A percentile compares a stretch with the other conserved stretches of the same genome.
Conservation (phyloP, 1,284 basidiomycete genomes). For the Pseudozyma sp. region DNA sequence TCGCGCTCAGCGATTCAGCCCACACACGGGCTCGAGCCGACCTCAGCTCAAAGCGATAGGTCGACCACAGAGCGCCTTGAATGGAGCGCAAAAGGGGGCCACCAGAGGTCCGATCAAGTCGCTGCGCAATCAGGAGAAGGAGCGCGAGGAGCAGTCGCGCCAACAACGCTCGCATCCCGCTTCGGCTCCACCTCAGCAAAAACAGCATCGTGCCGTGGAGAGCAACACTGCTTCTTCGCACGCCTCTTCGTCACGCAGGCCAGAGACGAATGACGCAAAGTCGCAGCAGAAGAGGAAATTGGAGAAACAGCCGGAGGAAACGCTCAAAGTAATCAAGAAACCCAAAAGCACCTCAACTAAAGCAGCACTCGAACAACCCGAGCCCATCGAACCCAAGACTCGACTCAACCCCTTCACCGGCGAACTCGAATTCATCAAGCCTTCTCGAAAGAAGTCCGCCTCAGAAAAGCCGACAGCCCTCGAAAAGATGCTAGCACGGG, state of each 20-base stretch:
- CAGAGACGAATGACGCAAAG: not conserved
- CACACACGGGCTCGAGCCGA: slow-evolving; percentile 5
- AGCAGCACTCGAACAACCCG: not conserved
- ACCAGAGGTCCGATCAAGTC: slow-evolving; percentile 37
- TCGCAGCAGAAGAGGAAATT: slow-evolving; percentile 23
- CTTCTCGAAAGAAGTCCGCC: slow-evolving; percentile 1
- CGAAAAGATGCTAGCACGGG: slow-evolving; percentile 41
- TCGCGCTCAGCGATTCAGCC: slow-evolving; percentile 15
- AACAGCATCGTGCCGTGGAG: not conserved
- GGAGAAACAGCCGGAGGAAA: slow-evolving; percentile 15
- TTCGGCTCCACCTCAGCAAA: slow-evolving; percentile 4
- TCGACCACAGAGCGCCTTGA: slow-evolving; percentile 16
- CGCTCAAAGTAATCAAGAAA: slow-evolving; percentile 34
- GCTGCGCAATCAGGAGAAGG: slow-evolving; percentile 45
- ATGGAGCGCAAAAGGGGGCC: slow-evolving; percentile 20
- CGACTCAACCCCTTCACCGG: slow-evolving; percentile 48
- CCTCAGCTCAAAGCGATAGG: slow-evolving; percentile 37
- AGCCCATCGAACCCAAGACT: slow-evolving; percentile 6
- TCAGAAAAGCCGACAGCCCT: slow-evolving; percentile 39
- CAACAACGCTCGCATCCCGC: slow-evolving; percentile 7
- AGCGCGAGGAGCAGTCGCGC: slow-evolving; percentile 18
- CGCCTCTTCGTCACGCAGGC: slow-evolving; percentile 1
- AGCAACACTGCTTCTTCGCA: not conserved
- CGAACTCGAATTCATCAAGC: slow-evolving; percentile 26
- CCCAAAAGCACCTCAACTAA: slow-evolving; percentile 12